Conservation (phyloP, 495 filamentous ascomycete species). For the Lentithecium fluviatile region DNA sequence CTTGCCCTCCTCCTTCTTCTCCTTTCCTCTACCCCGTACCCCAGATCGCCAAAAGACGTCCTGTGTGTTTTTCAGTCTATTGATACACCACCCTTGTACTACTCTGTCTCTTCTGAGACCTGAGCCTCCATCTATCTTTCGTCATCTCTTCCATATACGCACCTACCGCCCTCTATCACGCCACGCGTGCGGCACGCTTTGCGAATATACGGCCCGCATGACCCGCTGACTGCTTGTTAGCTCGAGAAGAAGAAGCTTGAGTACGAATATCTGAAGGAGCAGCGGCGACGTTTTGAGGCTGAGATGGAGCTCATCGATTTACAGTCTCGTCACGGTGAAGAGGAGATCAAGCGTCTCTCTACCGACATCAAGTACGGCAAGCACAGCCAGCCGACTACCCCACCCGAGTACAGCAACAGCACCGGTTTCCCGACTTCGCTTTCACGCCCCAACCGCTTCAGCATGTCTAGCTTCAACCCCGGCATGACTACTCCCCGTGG, state of each 20-base stretch:
- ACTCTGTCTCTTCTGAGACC: conserved; percentile 9
- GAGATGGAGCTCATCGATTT: conserved; percentile 84
- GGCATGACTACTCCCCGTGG: conserved; percentile 64
- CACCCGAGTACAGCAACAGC: conserved; percentile 85
- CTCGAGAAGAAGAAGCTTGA: conserved; percentile 89
- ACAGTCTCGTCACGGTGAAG: conserved; percentile 74
- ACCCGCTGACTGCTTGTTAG: conserved; percentile 49
- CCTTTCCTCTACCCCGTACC: background rate
- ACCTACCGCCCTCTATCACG: conserved; percentile 1
- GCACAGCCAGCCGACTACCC: conserved; percentile 91
- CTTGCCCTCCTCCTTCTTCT: background rate
- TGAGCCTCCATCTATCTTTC: conserved; percentile 1
- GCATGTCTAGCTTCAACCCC: conserved; percentile 73
- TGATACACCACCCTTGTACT: conserved; percentile 9
- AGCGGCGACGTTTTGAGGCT: conserved; percentile 78
- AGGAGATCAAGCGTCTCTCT: conserved; percentile 77
- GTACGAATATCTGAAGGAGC: conserved; percentile 80
- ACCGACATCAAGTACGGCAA: conserved; percentile 73
- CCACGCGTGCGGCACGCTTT: background rate
- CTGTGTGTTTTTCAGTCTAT: background rate
- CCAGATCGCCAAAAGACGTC: background rate
- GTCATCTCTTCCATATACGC: background rate
- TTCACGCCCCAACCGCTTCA: conserved; percentile 77
- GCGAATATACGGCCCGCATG: conserved; percentile 3
- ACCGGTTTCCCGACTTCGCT: conserved; percentile 69